Evolutionary conservation across 495 filamentous ascomycete genomes (phyloP), one percentile per base, ranked within the genome.

Genomic region (Neurospora sublineolata): DNA sequence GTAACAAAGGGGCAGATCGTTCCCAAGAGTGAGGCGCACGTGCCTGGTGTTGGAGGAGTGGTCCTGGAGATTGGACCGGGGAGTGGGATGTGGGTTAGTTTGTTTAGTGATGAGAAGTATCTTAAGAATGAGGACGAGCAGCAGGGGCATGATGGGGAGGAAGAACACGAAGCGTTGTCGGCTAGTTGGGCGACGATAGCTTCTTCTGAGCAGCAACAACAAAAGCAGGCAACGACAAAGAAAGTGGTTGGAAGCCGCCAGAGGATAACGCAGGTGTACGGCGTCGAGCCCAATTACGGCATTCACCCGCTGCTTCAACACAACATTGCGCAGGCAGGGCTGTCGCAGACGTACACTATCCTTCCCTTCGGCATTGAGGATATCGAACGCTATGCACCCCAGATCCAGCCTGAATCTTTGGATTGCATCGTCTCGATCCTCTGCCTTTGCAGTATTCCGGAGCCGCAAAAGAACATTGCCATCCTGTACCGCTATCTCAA

Each of bases 381-480:
- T 23, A 69, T 85, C 3, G 82, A 84, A 4, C 82, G 80, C 5
- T 80, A 92, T 4, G 71, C 79, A 44, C 52, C 52, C 3, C 52
- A 64, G 52, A 64, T 64, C 2, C 52, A 64, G 52, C 79, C 75
- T n/a, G 87, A 78, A 1, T 82, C 84, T 30, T 86, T 92, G 37
- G 91, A 94, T 75, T 89, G 87, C 42, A 87, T 93, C 42, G 82
- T 93, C 64, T 87, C 87, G 16, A 82, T 92, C 60, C 86, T 91
- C 11, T 92, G 92, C 67, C 82, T 94, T 5, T 94, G 91, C 80
- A 89, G 87, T 68, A 89, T 93, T 69, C 90, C 90, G 1, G 80
- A 88, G 14, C 87, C 90, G 39, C 82, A 87, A 73, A 75, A 75
- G 12, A 88, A 90, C 60, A 85, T 86, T 18, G 76, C 73, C 16